Percentiles rank a stretch among this genome's conserved stretches.
Conservation (phyloP, 176 grass and related monocot genomes). For the Carex kokanica region DNA sequence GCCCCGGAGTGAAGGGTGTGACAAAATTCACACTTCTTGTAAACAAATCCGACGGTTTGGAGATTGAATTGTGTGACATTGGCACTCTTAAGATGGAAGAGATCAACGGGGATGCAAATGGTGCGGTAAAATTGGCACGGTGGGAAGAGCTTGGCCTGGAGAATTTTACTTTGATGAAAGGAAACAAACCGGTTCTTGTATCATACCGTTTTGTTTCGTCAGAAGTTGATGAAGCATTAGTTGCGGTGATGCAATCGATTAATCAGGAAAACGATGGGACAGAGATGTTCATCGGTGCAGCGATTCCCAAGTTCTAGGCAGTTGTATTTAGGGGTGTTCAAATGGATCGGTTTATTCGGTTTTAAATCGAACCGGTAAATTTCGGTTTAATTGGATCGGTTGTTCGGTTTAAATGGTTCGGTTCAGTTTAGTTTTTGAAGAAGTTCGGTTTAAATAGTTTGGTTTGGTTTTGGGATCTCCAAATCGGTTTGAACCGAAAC, state of each 20-base stretch:
- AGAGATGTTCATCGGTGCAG: constrained; percentile 35
- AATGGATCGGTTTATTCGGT: too few relatives aligned
- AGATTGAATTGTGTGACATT: constrained; percentile 31
- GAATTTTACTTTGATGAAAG: constrained; percentile 44
- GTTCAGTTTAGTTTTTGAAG: too few relatives aligned
- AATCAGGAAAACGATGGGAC: background rate
- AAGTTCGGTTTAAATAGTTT: too few relatives aligned
- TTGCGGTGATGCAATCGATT: constrained; percentile 40
- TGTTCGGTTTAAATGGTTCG: too few relatives aligned
- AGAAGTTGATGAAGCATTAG: constrained; percentile 36
- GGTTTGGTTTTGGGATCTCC: too few relatives aligned
- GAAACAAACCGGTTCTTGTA: constrained; percentile 52
- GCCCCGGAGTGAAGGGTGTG: background rate
- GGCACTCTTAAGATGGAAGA: background rate
- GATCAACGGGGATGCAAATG: background rate
- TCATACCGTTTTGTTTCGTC: constrained; percentile 34
- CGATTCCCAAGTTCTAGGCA: constrained; percentile 30
- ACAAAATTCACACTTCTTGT: constrained; percentile 36
- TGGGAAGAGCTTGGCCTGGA: constrained; percentile 62
- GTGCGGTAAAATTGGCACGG: background rate
- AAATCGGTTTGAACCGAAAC: too few relatives aligned
- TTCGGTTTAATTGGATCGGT: too few relatives aligned
- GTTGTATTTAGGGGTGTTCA: too few relatives aligned
- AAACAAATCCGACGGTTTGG: constrained; percentile 4
- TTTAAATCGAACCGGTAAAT: too few relatives aligned